These are phyloP conservation scores for Tuber aestivum DNA, from an alignment of 495 filamentous ascomycete species.

Conservation along the genomic window DNA sequence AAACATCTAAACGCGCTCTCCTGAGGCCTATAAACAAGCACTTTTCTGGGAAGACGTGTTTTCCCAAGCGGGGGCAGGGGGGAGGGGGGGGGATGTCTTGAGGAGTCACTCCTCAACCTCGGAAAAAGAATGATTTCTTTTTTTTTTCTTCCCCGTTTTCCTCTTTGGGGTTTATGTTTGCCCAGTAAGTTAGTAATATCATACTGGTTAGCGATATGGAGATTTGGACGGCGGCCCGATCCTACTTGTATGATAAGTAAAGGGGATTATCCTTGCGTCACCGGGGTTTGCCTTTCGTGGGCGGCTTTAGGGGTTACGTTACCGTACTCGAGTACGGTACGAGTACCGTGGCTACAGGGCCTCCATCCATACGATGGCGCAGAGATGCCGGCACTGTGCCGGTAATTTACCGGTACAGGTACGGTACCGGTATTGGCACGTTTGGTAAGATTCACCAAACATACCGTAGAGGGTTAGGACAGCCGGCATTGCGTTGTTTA, in stretches of 20 bases:
- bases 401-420: too few species aligned
- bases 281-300: background rate
- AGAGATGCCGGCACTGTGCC: too few species aligned
- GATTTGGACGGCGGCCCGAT: background rate
- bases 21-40: background rate
- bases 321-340: background rate
- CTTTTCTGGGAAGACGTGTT: slow-evolving; percentile 4
- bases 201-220: background rate
- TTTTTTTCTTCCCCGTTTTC: background rate
- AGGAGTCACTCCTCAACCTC: background rate
- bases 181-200: background rate
- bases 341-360: too few species aligned
- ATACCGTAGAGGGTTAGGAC: background rate
- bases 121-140: background rate
- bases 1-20: background rate
- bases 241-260: too few species aligned
- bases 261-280: slow-evolving; percentile 4
- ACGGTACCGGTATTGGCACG: too few species aligned
- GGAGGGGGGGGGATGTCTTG: too few species aligned
- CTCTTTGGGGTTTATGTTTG: background rate
- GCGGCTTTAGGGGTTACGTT: background rate
- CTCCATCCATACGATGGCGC: too few species aligned
- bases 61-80: background rate
- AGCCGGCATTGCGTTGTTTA: background rate
- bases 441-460: too few species aligned